Evolutionary conservation across 306 rosid species (phyloP), one percentile per base, ranked within the genome.

Genomic region (Fagus crenata): DNA sequence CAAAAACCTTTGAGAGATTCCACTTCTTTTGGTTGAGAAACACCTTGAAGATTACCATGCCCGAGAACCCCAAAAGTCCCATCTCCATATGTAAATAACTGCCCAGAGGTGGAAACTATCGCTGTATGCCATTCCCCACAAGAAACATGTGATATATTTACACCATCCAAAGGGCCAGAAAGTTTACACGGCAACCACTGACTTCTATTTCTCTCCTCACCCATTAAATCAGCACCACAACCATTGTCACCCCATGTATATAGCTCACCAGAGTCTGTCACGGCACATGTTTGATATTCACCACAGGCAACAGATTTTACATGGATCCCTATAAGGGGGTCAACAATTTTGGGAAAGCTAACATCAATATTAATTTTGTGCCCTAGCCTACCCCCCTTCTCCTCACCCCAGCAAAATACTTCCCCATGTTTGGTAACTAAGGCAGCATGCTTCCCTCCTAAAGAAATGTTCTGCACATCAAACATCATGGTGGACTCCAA

Each of bases 71-170:
- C 98, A 75, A 93, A 93, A 18, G 93, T 89, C 69, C 98, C 98
- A 59, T 93, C 98, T 76, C 98, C 98, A 56, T 87, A 93, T 5
- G 95, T 93, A 71, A 88, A 91, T 59, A 93, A 75, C 80, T 77
- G 67, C 54, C 96, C 95, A 4, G 93, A 88, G 28, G 85, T 77
- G 32, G 98, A 88, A 28, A 91, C 89, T 65, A 91, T 75, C 0
- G 98, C 95, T 0, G 89, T 85, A 79, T 93, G 98, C 98, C 96
- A 93, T 81, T 91, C 98, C 11, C 98, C 98, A 87, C 98, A 93
- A 79, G 95, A 74, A 67, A 93, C 77, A 64, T 69, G 78, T 11
- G 88, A 80, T 72, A 93, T 77, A 46, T 28, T 67, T 56, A 93
- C 53, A 22, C 91, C 89, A 49, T 88, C 91, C 65, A 93, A 72